Percentiles rank a stretch among this genome's conserved stretches.
phyloP scores from a whole-genome alignment of 768 basidiomycete genomes.

The Lactarius evosmus region DNA sequence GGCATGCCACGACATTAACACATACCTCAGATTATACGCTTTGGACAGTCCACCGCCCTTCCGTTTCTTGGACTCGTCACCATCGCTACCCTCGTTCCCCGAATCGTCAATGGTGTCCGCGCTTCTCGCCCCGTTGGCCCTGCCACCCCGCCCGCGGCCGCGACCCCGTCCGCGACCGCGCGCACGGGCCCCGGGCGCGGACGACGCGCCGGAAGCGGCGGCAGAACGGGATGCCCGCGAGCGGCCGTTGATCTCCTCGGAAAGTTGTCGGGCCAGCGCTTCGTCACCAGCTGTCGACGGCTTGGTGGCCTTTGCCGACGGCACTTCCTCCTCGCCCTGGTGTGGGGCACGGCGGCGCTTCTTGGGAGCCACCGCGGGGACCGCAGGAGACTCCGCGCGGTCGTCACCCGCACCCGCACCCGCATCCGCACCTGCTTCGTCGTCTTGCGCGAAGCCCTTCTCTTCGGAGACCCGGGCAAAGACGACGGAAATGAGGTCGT shows the following conservation, averaged over 20 bases:
- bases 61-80: constrained; percentile 44
- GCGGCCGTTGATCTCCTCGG: constrained; percentile 43
- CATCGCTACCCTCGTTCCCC: constrained; percentile 37
- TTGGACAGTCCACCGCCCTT: constrained; percentile 67
- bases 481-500: constrained; percentile 62
- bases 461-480: constrained; percentile 54
- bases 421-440: constrained; percentile 22
- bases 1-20: constrained; percentile 9
- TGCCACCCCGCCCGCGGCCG: constrained; percentile 22
- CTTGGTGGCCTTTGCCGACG: constrained; percentile 18
- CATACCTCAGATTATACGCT: constrained; percentile 69
- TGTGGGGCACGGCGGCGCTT: constrained; percentile 27
- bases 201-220: constrained; percentile 22
- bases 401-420: constrained; percentile 20
- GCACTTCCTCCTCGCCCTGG: constrained; percentile 29
- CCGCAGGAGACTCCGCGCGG: neutral
- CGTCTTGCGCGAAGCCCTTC: constrained; percentile 27
- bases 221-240: constrained; percentile 33
- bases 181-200: constrained; percentile 26
- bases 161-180: constrained; percentile 26
- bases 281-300: constrained; percentile 33
- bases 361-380: constrained; percentile 8
- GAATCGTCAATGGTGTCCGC: constrained; percentile 36
- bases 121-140: constrained; percentile 37
- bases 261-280: constrained; percentile 42